Evolutionary conservation across 2,329 filamentous ascomycete genomes (phyloP).

Genomic region (Ascochyta clinopodiicola): DNA sequence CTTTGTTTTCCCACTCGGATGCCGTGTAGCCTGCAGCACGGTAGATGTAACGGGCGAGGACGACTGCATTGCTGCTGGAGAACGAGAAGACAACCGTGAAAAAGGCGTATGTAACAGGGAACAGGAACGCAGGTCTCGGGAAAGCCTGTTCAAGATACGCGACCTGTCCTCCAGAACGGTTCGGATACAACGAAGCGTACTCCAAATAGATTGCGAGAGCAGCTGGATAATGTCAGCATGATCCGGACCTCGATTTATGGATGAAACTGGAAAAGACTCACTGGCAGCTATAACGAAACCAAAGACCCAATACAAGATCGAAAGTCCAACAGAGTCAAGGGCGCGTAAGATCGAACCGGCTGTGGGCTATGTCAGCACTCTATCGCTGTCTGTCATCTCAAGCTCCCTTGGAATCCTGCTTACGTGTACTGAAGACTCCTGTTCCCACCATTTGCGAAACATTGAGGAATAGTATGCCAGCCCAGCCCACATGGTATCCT

Average conservation of each 20-base stretch:
- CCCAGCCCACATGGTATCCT: constrained; percentile 41
- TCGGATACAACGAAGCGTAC: constrained; percentile 37
- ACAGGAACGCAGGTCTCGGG: constrained; percentile 36
- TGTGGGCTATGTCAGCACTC: constrained; percentile 13
- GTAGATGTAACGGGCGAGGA: constrained; percentile 41
- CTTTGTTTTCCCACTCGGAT: constrained; percentile 38
- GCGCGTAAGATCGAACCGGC: constrained; percentile 34
- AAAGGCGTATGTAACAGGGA: constrained; percentile 40
- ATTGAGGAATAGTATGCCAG: constrained; percentile 40
- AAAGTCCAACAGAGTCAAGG: constrained; percentile 36
- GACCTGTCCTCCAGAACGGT: constrained; percentile 39
- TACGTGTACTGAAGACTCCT: constrained; percentile 39
- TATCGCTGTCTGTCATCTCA: not conserved
- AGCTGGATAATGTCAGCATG: constrained; percentile 17
- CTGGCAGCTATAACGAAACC: constrained; percentile 36
- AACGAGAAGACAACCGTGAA: constrained; percentile 40
- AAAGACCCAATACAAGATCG: constrained; percentile 37
- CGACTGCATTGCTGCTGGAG: constrained; percentile 39
- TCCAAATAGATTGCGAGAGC: constrained; percentile 37
- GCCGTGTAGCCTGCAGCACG: constrained; percentile 34
- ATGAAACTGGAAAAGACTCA: constrained; percentile 3
- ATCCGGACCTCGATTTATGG: not conserved
- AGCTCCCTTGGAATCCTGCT: constrained; percentile 11
- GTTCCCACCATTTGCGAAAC: constrained; percentile 44
- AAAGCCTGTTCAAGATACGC: constrained; percentile 42